Conservation (phyloP, 345 rosid species). For the Luvunga scandens region DNA sequence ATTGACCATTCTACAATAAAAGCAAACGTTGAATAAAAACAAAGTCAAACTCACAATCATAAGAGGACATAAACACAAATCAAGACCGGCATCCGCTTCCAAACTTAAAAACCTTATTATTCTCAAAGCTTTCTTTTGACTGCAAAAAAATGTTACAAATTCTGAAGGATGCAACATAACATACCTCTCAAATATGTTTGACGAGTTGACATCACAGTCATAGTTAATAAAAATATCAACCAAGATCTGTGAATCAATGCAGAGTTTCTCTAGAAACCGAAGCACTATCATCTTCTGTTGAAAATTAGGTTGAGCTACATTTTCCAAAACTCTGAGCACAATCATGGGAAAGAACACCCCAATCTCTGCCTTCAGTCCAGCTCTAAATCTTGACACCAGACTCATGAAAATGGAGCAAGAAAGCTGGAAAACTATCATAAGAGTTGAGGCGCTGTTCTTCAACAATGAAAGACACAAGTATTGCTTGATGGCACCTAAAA, state of each 20-base stretch:
- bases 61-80: background rate
- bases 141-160: background rate
- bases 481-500: slow-evolving; percentile 97
- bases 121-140: background rate
- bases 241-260: slow-evolving; percentile 93
- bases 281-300: slow-evolving; percentile 99
- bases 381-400: slow-evolving; percentile 93
- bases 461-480: slow-evolving; percentile 88
- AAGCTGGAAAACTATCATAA: slow-evolving; percentile 98
- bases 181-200: slow-evolving; percentile 98
- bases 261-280: slow-evolving; percentile 92
- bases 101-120: background rate
- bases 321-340: slow-evolving; percentile 91
- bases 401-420: slow-evolving; percentile 99
- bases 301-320: slow-evolving; percentile 96
- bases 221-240: slow-evolving; percentile 98
- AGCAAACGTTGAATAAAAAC: background rate
- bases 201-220: slow-evolving; percentile 98
- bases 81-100: background rate
- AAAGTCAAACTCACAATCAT: background rate
- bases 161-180: slow-evolving; percentile 8
- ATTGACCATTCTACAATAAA: slow-evolving; percentile 81
- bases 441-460: slow-evolving; percentile 95
- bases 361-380: slow-evolving; percentile 99
- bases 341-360: slow-evolving; percentile 99